Percentiles rank a stretch among this genome's conserved stretches.
Evolutionary conservation across 495 filamentous ascomycete species (phyloP).

Genomic region (Pyrenula massariospora): DNA sequence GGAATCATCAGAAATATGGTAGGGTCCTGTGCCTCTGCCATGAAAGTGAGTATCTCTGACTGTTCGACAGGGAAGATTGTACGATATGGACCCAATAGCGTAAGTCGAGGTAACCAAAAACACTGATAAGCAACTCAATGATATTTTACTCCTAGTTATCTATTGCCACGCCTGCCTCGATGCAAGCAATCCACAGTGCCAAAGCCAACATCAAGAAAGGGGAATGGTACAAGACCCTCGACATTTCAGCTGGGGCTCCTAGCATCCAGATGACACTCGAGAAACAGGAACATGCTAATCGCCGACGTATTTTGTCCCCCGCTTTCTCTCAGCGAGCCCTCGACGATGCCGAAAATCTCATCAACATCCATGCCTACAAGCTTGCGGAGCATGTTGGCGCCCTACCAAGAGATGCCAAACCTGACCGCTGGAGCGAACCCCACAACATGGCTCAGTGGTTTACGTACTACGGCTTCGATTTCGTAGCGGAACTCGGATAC

Average conservation of each 20-base stretch:
- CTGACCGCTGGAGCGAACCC: slow-evolving; percentile 5
- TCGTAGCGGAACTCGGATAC: slow-evolving; percentile 18
- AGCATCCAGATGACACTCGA: slow-evolving; percentile 12
- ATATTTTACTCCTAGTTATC: slow-evolving; percentile 3
- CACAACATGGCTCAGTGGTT: slow-evolving; percentile 9
- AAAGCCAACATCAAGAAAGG: slow-evolving; percentile 17
- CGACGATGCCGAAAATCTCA: slow-evolving; percentile 8
- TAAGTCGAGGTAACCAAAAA: not conserved
- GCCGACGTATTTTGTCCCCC: slow-evolving; percentile 21
- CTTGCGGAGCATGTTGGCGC: slow-evolving; percentile 4
- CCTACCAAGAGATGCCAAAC: not conserved
- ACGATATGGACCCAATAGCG: slow-evolving; percentile 13
- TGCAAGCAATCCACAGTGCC: slow-evolving; percentile 13
- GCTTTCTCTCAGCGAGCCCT: slow-evolving; percentile 17
- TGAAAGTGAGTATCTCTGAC: not conserved
- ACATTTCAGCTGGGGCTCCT: slow-evolving; percentile 10
- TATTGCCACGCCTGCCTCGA: slow-evolving; percentile 12
- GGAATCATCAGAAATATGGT: slow-evolving; percentile 1
- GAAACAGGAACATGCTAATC: slow-evolving; percentile 15
- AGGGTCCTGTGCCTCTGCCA: not conserved
- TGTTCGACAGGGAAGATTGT: slow-evolving; percentile 10
- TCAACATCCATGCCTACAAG: slow-evolving; percentile 6
- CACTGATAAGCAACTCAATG: not conserved
- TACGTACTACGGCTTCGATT: slow-evolving; percentile 20
- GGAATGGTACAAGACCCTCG: slow-evolving; percentile 16